Percentiles rank a stretch among this genome's conserved stretches.
phyloP scores from a whole-genome alignment of 495 filamentous ascomycete genomes.

The Aspergillus incahuasiensis region DNA sequence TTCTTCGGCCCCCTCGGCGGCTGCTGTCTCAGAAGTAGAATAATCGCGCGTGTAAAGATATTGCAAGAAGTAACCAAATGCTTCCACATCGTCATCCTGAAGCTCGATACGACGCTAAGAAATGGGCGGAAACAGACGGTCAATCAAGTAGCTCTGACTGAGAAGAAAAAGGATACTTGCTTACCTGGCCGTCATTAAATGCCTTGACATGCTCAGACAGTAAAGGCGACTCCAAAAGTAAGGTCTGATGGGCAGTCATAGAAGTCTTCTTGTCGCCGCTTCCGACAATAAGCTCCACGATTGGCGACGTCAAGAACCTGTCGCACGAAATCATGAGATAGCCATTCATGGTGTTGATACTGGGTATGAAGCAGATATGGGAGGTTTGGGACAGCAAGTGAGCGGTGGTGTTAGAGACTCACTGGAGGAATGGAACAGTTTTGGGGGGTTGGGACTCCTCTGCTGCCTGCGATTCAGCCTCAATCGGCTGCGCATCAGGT shows the following conservation, averaged over 20 bases:
- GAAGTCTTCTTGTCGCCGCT: constrained; percentile 52
- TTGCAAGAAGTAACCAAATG: constrained; percentile 83
- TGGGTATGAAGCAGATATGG: background rate
- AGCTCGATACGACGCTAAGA: constrained; percentile 61
- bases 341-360: background rate
- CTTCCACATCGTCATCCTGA: constrained; percentile 65
- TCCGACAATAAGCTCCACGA: constrained; percentile 75
- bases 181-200: constrained; percentile 44
- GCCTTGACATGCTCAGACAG: constrained; percentile 59
- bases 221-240: constrained; percentile 68
- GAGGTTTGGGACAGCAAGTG: background rate
- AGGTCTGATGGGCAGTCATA: constrained; percentile 73
- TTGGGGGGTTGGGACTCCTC: constrained; percentile 14
- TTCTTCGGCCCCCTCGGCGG: constrained; percentile 63
- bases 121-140: background rate
- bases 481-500: constrained; percentile 20
- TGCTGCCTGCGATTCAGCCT: constrained; percentile 16
- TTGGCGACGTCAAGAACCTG: constrained; percentile 64
- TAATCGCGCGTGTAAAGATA: constrained; percentile 92
- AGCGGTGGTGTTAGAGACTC: constrained; percentile 9
- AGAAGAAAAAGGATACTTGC: background rate
- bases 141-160: background rate
- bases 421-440: constrained; percentile 34
- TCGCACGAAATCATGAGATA: constrained; percentile 6
- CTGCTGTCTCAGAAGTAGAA: constrained; percentile 49